phyloP scores from a whole-genome alignment of 176 grass and related monocot genomes.

The Hsuehochloa calcarea region DNA sequence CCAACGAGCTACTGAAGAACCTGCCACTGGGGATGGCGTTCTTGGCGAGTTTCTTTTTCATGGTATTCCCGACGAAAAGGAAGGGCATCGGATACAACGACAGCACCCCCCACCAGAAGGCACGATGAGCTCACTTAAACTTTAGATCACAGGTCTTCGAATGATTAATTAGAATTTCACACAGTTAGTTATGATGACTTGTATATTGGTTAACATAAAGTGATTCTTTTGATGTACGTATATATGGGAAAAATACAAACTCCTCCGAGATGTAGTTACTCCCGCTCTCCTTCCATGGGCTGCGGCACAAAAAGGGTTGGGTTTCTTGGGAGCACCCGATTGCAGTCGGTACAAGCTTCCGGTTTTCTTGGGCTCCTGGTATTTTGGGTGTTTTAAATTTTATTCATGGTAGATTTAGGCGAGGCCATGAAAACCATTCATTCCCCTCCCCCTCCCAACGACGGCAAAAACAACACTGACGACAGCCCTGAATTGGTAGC shows the following conservation, averaged over 20 bases:
- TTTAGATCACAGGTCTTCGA: not conserved
- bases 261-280: too few relatives aligned
- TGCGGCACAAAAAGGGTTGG: too few relatives aligned
- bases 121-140: not conserved
- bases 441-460: too few relatives aligned
- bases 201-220: not conserved
- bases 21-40: conserved; percentile 31
- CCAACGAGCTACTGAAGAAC: conserved; percentile 27
- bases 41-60: conserved; percentile 34
- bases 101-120: not conserved
- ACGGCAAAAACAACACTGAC: too few relatives aligned
- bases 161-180: not conserved
- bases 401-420: too few relatives aligned
- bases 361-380: too few relatives aligned
- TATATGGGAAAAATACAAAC: too few relatives aligned
- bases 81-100: conserved; percentile 36
- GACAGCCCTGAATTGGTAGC: too few relatives aligned
- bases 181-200: not conserved
- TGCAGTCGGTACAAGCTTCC: not conserved
- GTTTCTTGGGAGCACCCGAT: too few relatives aligned
- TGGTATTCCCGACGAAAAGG: conserved; percentile 36
- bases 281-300: too few relatives aligned
- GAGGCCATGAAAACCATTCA: too few relatives aligned
- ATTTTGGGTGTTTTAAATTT: too few relatives aligned
- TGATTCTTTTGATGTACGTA: not conserved